phyloP scores from a whole-genome alignment of 1,284 basidiomycete species.

The Cryptococcus jaspeensis region DNA sequence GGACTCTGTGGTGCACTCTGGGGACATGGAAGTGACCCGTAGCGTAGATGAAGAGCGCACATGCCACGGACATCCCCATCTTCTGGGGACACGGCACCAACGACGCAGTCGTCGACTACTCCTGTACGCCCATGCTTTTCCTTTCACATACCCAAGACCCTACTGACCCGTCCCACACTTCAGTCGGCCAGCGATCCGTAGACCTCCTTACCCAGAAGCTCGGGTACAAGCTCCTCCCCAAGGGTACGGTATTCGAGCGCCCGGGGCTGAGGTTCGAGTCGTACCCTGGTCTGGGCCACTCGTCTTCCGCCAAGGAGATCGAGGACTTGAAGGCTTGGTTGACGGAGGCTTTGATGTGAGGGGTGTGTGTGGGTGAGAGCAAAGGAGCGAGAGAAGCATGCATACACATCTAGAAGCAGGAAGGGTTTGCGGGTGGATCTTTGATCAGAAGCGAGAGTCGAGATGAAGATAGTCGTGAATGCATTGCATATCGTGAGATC shows the following conservation, averaged over 20 bases:
- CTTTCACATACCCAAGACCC: background rate
- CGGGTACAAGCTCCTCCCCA: conserved; percentile 53
- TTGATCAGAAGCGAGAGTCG: background rate
- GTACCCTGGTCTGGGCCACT: conserved; percentile 59
- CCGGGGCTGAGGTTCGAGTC: conserved; percentile 52
- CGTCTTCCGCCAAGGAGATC: conserved; percentile 63
- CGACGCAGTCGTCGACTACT: conserved; percentile 68
- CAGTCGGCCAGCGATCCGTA: conserved; percentile 57
- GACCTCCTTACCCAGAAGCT: conserved; percentile 60
- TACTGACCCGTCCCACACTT: background rate
- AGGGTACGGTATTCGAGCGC: conserved; percentile 37
- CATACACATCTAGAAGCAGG: background rate
- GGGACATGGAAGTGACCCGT: background rate
- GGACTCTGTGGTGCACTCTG: background rate
- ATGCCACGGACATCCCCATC: conserved; percentile 61
- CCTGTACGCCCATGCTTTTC: conserved; percentile 27
- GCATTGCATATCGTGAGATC: background rate
- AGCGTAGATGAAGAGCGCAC: conserved; percentile 23
- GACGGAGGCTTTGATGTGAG: conserved; percentile 35
- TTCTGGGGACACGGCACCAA: conserved; percentile 85
- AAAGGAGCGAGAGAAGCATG: background rate
- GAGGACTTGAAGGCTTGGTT: conserved; percentile 57
- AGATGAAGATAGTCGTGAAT: background rate
- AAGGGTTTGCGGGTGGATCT: background rate
- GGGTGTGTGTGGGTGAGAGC: background rate